Base-by-base conservation (phyloP, 768 basidiomycete species). In the Pholiota molesta region DNA sequence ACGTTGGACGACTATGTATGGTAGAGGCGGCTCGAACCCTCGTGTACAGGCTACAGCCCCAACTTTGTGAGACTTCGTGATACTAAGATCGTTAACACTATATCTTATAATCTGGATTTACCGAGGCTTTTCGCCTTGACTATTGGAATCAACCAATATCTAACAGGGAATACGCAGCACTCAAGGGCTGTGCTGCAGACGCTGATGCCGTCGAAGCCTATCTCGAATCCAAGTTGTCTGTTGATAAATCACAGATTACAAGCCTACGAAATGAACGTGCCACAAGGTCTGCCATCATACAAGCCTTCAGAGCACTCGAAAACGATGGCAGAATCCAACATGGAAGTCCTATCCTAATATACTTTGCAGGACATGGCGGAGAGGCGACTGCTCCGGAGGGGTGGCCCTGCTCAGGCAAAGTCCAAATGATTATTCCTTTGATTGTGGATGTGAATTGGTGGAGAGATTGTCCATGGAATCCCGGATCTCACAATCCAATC, bases 381-480 rank as follows among this genome's bases (percentile, higher is more conserved):
- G 21, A 39, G 35, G 37, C 35, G 17, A 9, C 5, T 2, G 21
- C 33, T 2, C 57, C 57, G 6, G 4, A 28, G 4, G 45, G 47
- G 16, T 51, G 47, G 47, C 47, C 47, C 10, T 49, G 47, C 23
- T 21, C 19, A 19, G 23, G 47, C 11, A 69, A 74, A 29, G 81
- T 84, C 26, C 81, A 88, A 64, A 79, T 86, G 60, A 65, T 89
- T 19, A 86, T 85, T 65, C 79, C 88, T 31, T 82, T 63, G 87
- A 89, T 66, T 84, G 83, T 56, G 82, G 83, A 52, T 68, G 33
- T n/a, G 9, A 69, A 10, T 13, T 2, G 71, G 78, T 21, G 78
- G 79, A 0, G 68, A 77, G 11, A 71, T 81, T 52, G 77, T 83
- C 14, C 37, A 57, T 28, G 86, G 85, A 40, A 84, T 88, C 63